Conservation (phyloP, 345 rosid genomes). For the Syzygium aqueum region DNA sequence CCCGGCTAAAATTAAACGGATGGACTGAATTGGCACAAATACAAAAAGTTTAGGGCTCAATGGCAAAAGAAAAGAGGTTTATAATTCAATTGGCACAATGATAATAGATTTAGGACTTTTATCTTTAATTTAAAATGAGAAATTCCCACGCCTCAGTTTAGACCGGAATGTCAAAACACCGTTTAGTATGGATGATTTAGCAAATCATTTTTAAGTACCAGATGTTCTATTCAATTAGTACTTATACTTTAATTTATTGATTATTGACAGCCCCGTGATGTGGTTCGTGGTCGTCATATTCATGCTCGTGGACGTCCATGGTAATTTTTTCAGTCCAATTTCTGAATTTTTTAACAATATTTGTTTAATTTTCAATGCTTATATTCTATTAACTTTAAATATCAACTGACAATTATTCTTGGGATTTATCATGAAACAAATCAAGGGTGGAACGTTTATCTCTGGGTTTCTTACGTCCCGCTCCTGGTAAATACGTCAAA, state of each 20-base stretch:
- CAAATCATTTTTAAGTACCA: neutral
- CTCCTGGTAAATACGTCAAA: constrained; percentile 24
- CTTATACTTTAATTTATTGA: neutral
- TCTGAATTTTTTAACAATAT: neutral
- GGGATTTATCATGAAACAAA: neutral
- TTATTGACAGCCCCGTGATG: constrained; percentile 42
- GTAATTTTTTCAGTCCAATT: constrained; percentile 1
- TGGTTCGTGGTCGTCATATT: constrained; percentile 66
- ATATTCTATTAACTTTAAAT: neutral
- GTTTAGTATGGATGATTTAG: neutral
- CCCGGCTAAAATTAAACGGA: too few species aligned
- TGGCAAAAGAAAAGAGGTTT: too few species aligned
- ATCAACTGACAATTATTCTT: neutral
- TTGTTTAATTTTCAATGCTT: neutral
- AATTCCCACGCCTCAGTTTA: neutral
- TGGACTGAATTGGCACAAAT: too few species aligned
- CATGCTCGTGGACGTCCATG: constrained; percentile 57
- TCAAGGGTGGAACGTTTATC: constrained; percentile 60
- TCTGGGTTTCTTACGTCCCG: constrained; percentile 75
- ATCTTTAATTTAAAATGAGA: neutral
- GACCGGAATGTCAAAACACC: neutral
- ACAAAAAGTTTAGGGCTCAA: too few species aligned
- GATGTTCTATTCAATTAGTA: neutral
- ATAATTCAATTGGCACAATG: too few species aligned
- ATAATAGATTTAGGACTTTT: neutral